These are phyloP conservation scores for Blepharisma japonicum DNA, from an alignment of 73 alveolate genomes.

Conservation along the genomic window DNA sequence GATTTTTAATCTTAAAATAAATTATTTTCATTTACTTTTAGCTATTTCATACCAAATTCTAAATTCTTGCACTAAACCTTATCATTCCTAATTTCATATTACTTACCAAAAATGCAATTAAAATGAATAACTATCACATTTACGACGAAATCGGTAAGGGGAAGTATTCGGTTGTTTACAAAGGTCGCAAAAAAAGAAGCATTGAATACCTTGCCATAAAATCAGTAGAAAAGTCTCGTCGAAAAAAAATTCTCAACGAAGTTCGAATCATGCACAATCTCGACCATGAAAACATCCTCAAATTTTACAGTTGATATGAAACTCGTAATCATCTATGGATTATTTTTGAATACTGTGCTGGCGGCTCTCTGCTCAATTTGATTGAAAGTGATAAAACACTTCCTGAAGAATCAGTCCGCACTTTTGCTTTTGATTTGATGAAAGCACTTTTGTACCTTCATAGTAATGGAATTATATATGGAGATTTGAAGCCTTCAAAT, in stretches of 20 bases:
- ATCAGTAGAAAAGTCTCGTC: constrained; percentile 80
- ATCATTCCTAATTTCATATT: not conserved
- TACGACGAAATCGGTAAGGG: constrained; percentile 90
- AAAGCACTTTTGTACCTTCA: constrained; percentile 58
- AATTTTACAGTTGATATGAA: constrained; percentile 83
- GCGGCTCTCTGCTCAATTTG: constrained; percentile 79
- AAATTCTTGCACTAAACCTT: not conserved
- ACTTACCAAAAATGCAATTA: constrained; percentile 22
- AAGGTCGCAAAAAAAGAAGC: constrained; percentile 94
- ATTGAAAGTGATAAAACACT: constrained; percentile 74
- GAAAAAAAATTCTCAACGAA: constrained; percentile 75
- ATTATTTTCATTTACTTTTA: no score
- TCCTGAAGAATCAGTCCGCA: constrained; percentile 64
- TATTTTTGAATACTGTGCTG: constrained; percentile 93
- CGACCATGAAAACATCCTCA: constrained; percentile 69
- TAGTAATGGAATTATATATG: constrained; percentile 92
- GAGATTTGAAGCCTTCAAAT: constrained; percentile 97
- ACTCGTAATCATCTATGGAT: constrained; percentile 93
- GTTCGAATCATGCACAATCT: constrained; percentile 38
- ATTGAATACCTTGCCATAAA: constrained; percentile 92
- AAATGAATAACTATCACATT: constrained; percentile 86
- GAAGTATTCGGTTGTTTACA: constrained; percentile 84
- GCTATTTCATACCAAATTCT: not conserved
- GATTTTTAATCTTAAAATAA: no score
- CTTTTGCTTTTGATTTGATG: constrained; percentile 51